Percentiles rank a stretch among this genome's conserved stretches.
These are phyloP conservation scores for Sporothrix schenckii DNA, from an alignment of 2,329 filamentous ascomycete genomes.

Conservation along the genomic window DNA sequence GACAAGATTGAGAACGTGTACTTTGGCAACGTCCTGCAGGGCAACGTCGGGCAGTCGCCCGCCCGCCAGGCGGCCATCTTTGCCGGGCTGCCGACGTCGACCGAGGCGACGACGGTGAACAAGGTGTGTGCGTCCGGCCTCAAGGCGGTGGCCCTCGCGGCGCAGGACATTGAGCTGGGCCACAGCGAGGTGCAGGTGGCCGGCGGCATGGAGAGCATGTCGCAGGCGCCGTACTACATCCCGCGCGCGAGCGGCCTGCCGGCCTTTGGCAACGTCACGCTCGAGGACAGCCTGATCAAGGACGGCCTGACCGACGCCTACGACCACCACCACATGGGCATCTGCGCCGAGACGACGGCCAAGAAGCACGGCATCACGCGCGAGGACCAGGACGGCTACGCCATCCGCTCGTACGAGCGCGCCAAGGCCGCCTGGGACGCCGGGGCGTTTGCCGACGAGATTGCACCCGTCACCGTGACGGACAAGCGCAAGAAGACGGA, in stretches of 20 bases:
- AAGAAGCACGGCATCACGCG: conserved; percentile 81
- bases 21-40: conserved; percentile 95
- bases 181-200: conserved; percentile 86
- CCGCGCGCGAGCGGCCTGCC: conserved; percentile 79
- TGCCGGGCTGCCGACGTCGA: conserved; percentile 75
- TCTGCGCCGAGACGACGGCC: conserved; percentile 91
- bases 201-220: conserved; percentile 99
- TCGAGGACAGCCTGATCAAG: conserved; percentile 91
- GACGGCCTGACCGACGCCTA: conserved; percentile 97
- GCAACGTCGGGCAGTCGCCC: conserved; percentile 81
- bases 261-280: conserved; percentile 80
- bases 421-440: conserved; percentile 87
- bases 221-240: conserved; percentile 86
- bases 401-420: conserved; percentile 84
- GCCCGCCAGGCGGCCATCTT: conserved; percentile 89
- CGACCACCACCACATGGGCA: conserved; percentile 96
- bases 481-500: conserved; percentile 70
- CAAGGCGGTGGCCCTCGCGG: conserved; percentile 87
- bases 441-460: conserved; percentile 83
- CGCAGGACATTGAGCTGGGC: conserved; percentile 92
- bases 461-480: conserved; percentile 83
- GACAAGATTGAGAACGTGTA: conserved; percentile 89
- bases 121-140: conserved; percentile 97
- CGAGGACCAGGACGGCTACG: conserved; percentile 88
- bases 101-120: conserved; percentile 93